Percentiles rank a stretch among this genome's conserved stretches.
phyloP scores from a whole-genome alignment of 495 filamentous ascomycete genomes.

The Physcia stellaris region DNA sequence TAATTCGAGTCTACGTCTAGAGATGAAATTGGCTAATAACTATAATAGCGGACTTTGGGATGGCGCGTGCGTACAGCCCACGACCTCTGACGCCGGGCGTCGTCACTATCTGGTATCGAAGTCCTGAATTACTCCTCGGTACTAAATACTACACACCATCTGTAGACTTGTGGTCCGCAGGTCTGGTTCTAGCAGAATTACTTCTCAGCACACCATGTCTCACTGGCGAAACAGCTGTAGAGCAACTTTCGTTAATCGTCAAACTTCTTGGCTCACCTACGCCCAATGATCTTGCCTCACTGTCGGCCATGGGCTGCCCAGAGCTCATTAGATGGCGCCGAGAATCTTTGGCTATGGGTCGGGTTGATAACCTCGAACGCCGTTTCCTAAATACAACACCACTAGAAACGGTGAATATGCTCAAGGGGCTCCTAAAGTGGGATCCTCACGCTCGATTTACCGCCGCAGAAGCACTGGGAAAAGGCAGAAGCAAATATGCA shows the following conservation, averaged over 20 bases:
- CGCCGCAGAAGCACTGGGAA: slow-evolving; percentile 18
- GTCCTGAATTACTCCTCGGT: slow-evolving; percentile 49
- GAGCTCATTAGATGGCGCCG: slow-evolving; percentile 20
- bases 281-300: slow-evolving; percentile 21
- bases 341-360: slow-evolving; percentile 14
- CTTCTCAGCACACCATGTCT: slow-evolving; percentile 26
- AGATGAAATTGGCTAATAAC: not conserved
- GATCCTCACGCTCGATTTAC: slow-evolving; percentile 19
- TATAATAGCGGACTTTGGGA: slow-evolving; percentile 29
- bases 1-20: slow-evolving; percentile 6
- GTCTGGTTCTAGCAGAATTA: slow-evolving; percentile 31
- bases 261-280: slow-evolving; percentile 28
- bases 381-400: slow-evolving; percentile 15
- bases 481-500: slow-evolving; percentile 11
- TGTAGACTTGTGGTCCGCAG: slow-evolving; percentile 32
- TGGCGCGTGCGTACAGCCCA: slow-evolving; percentile 27
- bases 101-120: slow-evolving; percentile 75
- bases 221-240: slow-evolving; percentile 27
- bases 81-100: slow-evolving; percentile 33
- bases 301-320: slow-evolving; percentile 20
- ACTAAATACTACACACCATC: slow-evolving; percentile 26
- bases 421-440: slow-evolving; percentile 18
- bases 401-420: slow-evolving; percentile 14
- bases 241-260: slow-evolving; percentile 28
- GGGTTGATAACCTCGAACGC: slow-evolving; percentile 19